Conservation (phyloP, 495 filamentous ascomycete species). For the Xylaria sp. region DNA sequence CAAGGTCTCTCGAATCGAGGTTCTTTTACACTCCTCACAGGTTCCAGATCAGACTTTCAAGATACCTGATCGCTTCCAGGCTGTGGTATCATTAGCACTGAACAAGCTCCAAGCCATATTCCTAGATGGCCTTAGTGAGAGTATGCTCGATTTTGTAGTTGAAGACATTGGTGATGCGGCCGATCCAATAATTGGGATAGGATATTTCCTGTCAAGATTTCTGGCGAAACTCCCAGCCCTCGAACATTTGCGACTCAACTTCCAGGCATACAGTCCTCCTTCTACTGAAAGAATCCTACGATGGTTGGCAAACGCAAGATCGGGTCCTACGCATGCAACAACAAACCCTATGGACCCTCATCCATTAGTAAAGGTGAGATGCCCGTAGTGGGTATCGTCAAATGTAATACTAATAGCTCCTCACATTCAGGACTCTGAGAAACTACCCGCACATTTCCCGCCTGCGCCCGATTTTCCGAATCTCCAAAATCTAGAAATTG, state of each 20-base stretch:
- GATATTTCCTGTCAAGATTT: conserved; percentile 32
- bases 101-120: conserved; percentile 46
- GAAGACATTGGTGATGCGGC: background rate
- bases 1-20: conserved; percentile 43
- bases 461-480: conserved; percentile 32
- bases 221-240: conserved; percentile 36
- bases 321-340: background rate
- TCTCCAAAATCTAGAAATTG: conserved; percentile 50
- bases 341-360: background rate
- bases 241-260: conserved; percentile 44
- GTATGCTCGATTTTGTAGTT: conserved; percentile 10
- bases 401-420: conserved; percentile 6
- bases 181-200: conserved; percentile 8
- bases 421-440: background rate
- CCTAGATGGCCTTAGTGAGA: conserved; percentile 37
- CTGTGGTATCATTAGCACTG: conserved; percentile 39
- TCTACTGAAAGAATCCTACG: conserved; percentile 28
- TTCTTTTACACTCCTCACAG: conserved; percentile 39
- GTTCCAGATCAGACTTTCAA: conserved; percentile 43
- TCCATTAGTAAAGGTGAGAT: conserved; percentile 3
- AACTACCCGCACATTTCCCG: conserved; percentile 26
- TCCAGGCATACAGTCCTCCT: conserved; percentile 20
- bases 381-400: background rate
- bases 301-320: conserved; percentile 33
- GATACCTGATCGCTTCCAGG: conserved; percentile 42